These are phyloP conservation scores for Citrullus mucosospermus DNA, from an alignment of 306 rosid species.

Conservation along the genomic window DNA sequence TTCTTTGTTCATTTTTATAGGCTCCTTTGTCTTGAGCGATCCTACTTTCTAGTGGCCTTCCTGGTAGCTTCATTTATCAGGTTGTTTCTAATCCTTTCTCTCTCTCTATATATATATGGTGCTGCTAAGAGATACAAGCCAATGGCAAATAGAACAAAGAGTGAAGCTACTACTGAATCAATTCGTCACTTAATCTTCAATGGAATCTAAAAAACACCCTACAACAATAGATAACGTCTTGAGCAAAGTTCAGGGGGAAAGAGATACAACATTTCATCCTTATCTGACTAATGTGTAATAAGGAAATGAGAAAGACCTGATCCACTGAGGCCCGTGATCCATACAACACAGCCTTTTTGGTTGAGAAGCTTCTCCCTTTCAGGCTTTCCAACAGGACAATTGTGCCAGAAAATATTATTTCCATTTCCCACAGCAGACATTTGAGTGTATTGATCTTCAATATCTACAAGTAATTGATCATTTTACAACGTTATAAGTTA, in stretches of 20 bases:
- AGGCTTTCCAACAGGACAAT: constrained; percentile 51
- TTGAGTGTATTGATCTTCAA: neutral
- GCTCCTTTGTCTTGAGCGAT: neutral
- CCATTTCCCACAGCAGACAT: constrained; percentile 56
- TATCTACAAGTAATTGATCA: neutral
- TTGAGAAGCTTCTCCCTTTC: constrained; percentile 77
- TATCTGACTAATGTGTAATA: neutral
- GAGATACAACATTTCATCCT: neutral
- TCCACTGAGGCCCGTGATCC: constrained; percentile 93
- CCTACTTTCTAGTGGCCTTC: neutral
- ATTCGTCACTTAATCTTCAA: neutral
- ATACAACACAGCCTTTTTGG: constrained; percentile 80
- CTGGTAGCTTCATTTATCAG: neutral
- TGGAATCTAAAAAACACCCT: neutral
- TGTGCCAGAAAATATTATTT: constrained; percentile 78
- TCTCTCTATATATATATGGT: neutral
- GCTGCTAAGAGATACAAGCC: neutral
- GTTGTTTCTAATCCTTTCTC: neutral
- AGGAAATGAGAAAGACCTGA: constrained; percentile 41
- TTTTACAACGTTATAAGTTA: neutral
- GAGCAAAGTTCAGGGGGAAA: neutral
- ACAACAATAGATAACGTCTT: neutral
- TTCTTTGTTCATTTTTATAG: neutral
- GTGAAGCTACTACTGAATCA: neutral
- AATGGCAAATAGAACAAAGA: neutral